These are phyloP conservation scores for Acacia pycnantha DNA, from an alignment of 331 rosid genomes.

Conservation along the genomic window DNA sequence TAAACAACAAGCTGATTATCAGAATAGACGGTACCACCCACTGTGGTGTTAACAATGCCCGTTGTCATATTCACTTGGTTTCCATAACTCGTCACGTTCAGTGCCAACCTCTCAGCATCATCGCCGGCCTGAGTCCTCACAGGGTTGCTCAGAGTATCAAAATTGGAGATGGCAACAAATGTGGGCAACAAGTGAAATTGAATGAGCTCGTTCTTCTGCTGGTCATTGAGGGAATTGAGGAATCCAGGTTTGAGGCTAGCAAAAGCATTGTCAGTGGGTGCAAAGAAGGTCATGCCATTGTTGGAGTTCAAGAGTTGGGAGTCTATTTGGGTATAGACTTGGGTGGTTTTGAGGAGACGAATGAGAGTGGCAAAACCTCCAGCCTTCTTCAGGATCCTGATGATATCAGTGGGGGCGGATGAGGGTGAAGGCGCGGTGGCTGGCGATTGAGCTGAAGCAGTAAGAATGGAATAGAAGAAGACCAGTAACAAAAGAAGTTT, in stretches of 20 bases:
- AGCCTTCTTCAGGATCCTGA: constrained; percentile 67
- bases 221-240: constrained; percentile 61
- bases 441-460: constrained; percentile 40
- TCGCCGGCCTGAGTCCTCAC: constrained; percentile 81
- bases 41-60: constrained; percentile 72
- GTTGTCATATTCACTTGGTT: constrained; percentile 66
- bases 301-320: constrained; percentile 63
- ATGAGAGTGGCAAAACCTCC: constrained; percentile 66
- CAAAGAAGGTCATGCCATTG: constrained; percentile 67
- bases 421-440: constrained; percentile 53
- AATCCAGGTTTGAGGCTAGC: constrained; percentile 66
- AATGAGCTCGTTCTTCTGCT: constrained; percentile 68
- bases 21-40: constrained; percentile 70
- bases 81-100: constrained; percentile 76
- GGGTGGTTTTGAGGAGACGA: constrained; percentile 69
- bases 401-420: constrained; percentile 61
- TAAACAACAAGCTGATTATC: constrained; percentile 78
- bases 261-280: constrained; percentile 72
- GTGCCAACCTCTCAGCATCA: constrained; percentile 53
- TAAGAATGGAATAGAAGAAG: constrained; percentile 22
- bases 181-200: constrained; percentile 74
- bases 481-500: constrained; percentile 34
- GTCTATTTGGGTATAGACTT: constrained; percentile 62
- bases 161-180: constrained; percentile 62
- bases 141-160: constrained; percentile 84